Evolutionary conservation across 208 protist species (phyloP), one percentile per base, ranked within the genome.

Genomic region (Wallacemonas rigidus): DNA sequence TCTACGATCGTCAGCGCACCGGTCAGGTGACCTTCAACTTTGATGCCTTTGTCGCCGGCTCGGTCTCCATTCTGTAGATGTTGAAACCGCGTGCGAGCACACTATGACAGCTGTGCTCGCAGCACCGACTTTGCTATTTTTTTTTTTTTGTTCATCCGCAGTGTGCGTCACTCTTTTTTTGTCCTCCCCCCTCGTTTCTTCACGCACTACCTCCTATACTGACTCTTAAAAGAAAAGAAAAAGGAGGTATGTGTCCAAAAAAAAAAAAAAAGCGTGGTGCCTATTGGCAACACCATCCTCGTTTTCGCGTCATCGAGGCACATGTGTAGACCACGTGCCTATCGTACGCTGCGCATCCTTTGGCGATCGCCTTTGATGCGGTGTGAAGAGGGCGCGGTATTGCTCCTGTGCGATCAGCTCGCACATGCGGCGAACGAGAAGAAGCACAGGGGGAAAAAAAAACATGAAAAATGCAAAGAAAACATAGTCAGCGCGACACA

Each of bases 21-120:
- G 87, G 85, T 2, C 83, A 85, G 76, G 88, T 90, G 48, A 90
- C 77, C 12, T 95, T 92, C 64, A 88, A 76, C 48, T 95, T 95
- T 60, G 79, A 93, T 72, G 77, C 85, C 2, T 95, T 88, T 74
- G 61, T 91, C 1, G 77, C 71, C 9, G 86, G 83, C 35, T 76
- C 77, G n/a, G 68, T 93, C 8, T 84, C 82, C 12, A 80, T 92
- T 35, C 51, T 93, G 64, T 93, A 87, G 35, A 38, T 26, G 26
- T 26, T 26, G 26, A 26, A 26, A 26, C 26, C 26, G 26, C 26
- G 26, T 26, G 26, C 26, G 26, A 26, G 26, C 26, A 26, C 26
- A 26, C 26, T 26, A 26, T 26, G 26, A 26, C 26, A 26, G 26
- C 26, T 26, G 26, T 26, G 26, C 26, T 26, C 26, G 26, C 26